Evolutionary conservation across 306 rosid genomes (phyloP).

Genomic region (Dryas drummondii): DNA sequence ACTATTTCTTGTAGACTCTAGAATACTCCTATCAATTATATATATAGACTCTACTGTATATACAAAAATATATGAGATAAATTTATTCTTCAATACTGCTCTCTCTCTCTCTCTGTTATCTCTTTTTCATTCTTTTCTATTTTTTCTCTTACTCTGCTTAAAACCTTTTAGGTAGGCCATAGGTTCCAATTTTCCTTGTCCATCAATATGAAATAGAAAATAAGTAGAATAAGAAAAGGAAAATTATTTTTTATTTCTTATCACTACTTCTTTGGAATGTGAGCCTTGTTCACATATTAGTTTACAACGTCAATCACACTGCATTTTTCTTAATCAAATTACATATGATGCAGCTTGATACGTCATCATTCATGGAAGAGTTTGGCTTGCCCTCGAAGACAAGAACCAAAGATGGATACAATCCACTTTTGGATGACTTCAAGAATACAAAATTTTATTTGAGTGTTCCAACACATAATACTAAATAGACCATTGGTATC

Average conservation of each 20-base stretch:
- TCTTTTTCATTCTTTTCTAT: too few species aligned
- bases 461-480: slow-evolving; percentile 89
- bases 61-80: too few species aligned
- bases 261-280: neutral
- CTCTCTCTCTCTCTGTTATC: too few species aligned
- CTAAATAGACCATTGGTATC: slow-evolving; percentile 30
- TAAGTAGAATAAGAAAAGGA: neutral
- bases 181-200: neutral
- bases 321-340: slow-evolving; percentile 17
- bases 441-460: slow-evolving; percentile 87
- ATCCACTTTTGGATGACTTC: slow-evolving; percentile 90
- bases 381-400: slow-evolving; percentile 87
- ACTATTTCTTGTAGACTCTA: too few species aligned
- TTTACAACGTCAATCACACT: neutral
- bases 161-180: too few species aligned
- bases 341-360: slow-evolving; percentile 61
- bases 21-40: too few species aligned
- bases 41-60: too few species aligned
- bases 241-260: neutral
- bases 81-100: too few species aligned
- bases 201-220: neutral
- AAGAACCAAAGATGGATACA: slow-evolving; percentile 88
- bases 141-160: too few species aligned
- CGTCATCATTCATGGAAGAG: slow-evolving; percentile 99
- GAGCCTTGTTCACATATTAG: neutral